These are phyloP conservation scores for Seiridium unicorne DNA, from an alignment of 2,329 filamentous ascomycete genomes.

Conservation along the genomic window DNA sequence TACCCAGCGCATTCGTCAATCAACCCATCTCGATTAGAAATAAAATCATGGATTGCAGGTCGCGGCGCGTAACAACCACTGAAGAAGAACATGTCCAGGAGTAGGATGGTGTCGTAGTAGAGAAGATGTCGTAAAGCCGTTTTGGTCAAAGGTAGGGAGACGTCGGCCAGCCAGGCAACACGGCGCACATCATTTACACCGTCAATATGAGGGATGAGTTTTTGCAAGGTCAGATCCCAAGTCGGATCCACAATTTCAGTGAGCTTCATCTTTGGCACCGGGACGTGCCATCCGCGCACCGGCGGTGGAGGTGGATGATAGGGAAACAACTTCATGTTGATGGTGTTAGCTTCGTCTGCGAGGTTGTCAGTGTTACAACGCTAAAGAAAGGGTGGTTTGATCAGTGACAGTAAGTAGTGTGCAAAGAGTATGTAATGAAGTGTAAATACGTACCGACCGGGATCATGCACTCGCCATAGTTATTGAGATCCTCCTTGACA, in stretches of 20 bases:
- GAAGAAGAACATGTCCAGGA: conserved; percentile 96
- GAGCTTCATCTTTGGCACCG: conserved; percentile 70
- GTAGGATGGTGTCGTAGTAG: conserved; percentile 86
- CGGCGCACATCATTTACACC: conserved; percentile 86
- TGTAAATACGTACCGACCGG: conserved; percentile 68
- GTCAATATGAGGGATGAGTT: conserved; percentile 83
- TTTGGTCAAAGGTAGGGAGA: conserved; percentile 81
- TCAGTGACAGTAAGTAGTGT: too few relatives aligned
- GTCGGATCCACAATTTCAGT: conserved; percentile 62
- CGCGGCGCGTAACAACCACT: conserved; percentile 84
- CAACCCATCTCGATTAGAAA: conserved; percentile 69
- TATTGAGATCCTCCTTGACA: conserved; percentile 84
- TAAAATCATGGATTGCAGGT: conserved; percentile 75
- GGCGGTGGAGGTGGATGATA: conserved; percentile 73
- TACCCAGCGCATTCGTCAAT: conserved; percentile 88
- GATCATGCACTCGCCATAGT: conserved; percentile 98
- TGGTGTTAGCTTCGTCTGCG: conserved; percentile 84
- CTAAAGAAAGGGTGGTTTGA: too few relatives aligned
- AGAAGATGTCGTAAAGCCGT: conserved; percentile 85
- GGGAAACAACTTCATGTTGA: conserved; percentile 95
- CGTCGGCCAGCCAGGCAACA: conserved; percentile 81
- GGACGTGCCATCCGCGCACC: conserved; percentile 87
- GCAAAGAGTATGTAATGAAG: neutral
- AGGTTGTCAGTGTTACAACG: conserved; percentile 9
- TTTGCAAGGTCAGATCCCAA: conserved; percentile 74